Evolutionary conservation across 2,329 filamentous ascomycete species (phyloP), one percentile per base, ranked within the genome.

Genomic region (Pseudopyrenochaeta lycopersici): DNA sequence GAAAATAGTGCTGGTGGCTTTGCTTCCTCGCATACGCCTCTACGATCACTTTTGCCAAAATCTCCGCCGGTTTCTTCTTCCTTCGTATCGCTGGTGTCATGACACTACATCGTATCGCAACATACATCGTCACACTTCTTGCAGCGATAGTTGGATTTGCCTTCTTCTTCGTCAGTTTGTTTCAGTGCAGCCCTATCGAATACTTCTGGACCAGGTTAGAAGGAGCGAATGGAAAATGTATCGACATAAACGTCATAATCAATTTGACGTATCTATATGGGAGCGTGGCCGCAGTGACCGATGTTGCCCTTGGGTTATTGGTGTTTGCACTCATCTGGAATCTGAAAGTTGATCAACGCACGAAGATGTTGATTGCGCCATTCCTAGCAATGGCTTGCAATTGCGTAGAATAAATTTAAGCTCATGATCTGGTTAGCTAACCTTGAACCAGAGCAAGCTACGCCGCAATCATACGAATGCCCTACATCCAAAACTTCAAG

Each of bases 51-150:
- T 30, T 60, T 4, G 57, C 57, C 11, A 82, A 81, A 52, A 70
- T 81, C 17, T 80, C 81, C 1, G 79, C 83, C 41, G 78, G 62
- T 10, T 66, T 82, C n/a, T 81, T 82, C 46, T 74, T 84, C 33
- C 74, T 83, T 14, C 78, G 81, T 45, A 75, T 84, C 27, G 78
- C 79, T 1, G 67, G 72, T 5, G 71, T 78, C 46, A 73, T 73
- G n/a, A 67, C 58, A 23, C 17, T 70, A 0, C 80, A 83, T 49
- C 68, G 73, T 39, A 66, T 71, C 50, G 76, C 81, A 53, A 75
- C 82, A 23, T 78, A 78, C 56, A 51, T 63, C 7, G 74, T 81
- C 36, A 77, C 82, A 43, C 57, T 63, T 4, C 58, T 77, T 18
- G 76, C 79, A 3, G 67, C 73, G 2, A 38, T 77, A 6, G 70